Conservation (phyloP, 768 basidiomycete genomes). For the Sporobolomyces roseus region DNA sequence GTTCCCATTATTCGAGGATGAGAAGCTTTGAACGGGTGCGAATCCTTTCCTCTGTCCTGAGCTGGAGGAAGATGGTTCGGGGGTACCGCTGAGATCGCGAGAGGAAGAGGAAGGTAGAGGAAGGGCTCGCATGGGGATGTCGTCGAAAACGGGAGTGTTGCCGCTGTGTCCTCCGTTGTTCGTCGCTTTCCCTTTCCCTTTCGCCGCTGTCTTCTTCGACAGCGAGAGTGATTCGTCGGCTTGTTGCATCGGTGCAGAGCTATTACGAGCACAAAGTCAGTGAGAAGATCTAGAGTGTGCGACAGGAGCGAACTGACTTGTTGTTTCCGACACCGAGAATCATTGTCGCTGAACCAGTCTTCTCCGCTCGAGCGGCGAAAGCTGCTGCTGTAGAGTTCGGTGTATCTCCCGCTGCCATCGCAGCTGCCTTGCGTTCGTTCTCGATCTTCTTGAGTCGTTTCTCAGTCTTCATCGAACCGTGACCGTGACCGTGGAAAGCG, state of each 20-base stretch:
- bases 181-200: slow-evolving; percentile 38
- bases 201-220: slow-evolving; percentile 19
- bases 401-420: slow-evolving; percentile 93
- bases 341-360: slow-evolving; percentile 93
- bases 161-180: neutral
- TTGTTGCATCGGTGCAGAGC: slow-evolving; percentile 33
- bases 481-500: slow-evolving; percentile 96
- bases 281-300: neutral
- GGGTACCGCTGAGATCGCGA: slow-evolving; percentile 13
- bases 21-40: slow-evolving; percentile 35
- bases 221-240: slow-evolving; percentile 8
- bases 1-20: neutral
- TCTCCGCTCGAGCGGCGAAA: slow-evolving; percentile 88
- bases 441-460: slow-evolving; percentile 93
- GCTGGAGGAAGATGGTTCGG: slow-evolving; percentile 12
- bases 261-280: neutral
- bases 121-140: slow-evolving; percentile 37
- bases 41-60: slow-evolving; percentile 18
- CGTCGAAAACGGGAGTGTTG: slow-evolving; percentile 8
- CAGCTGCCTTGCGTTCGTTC: slow-evolving; percentile 90
- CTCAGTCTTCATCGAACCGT: slow-evolving; percentile 94
- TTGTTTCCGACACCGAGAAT: slow-evolving; percentile 57
- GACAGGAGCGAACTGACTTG: slow-evolving; percentile 32
- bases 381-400: slow-evolving; percentile 91
- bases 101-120: slow-evolving; percentile 14